Conservation (phyloP, 2,329 filamentous ascomycete genomes). For the Amauroascus verrucosus region DNA sequence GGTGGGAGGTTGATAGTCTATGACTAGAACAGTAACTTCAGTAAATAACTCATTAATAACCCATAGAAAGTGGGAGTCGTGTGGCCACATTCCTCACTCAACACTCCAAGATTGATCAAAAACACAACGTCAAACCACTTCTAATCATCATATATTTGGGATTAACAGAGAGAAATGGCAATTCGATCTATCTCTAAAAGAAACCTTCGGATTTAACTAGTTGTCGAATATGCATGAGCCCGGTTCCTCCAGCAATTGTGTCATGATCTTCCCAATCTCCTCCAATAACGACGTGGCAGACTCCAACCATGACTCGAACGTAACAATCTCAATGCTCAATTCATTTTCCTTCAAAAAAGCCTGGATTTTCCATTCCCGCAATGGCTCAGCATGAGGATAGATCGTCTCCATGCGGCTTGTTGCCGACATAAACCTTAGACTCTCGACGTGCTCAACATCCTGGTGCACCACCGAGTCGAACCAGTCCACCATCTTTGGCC, state of each 20-base stretch:
- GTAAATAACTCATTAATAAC: too few relatives aligned
- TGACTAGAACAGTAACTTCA: too few relatives aligned
- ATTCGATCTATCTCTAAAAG: not conserved
- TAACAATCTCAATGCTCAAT: slow-evolving; percentile 51
- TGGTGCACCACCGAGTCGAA: slow-evolving; percentile 49
- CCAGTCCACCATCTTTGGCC: slow-evolving; percentile 36
- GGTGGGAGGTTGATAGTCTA: too few relatives aligned
- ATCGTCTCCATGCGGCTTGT: slow-evolving; percentile 44
- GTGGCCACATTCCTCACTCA: too few relatives aligned
- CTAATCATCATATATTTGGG: not conserved
- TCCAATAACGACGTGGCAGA: slow-evolving; percentile 43
- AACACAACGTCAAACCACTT: too few relatives aligned
- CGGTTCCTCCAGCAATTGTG: slow-evolving; percentile 26
- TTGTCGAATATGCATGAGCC: slow-evolving; percentile 5
- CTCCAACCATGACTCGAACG: slow-evolving; percentile 46
- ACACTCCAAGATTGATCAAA: too few relatives aligned
- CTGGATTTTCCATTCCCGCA: slow-evolving; percentile 52
- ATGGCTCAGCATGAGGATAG: slow-evolving; percentile 46
- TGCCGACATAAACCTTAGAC: slow-evolving; percentile 19
- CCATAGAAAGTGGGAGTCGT: too few relatives aligned
- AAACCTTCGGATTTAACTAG: too few relatives aligned
- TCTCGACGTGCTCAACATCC: slow-evolving; percentile 49
- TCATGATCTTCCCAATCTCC: slow-evolving; percentile 37
- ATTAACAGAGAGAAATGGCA: not conserved
- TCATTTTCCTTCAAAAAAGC: slow-evolving; percentile 46